phyloP scores from a whole-genome alignment of 108 stramenopile species.

The Cyclostephanos tholiformis region DNA sequence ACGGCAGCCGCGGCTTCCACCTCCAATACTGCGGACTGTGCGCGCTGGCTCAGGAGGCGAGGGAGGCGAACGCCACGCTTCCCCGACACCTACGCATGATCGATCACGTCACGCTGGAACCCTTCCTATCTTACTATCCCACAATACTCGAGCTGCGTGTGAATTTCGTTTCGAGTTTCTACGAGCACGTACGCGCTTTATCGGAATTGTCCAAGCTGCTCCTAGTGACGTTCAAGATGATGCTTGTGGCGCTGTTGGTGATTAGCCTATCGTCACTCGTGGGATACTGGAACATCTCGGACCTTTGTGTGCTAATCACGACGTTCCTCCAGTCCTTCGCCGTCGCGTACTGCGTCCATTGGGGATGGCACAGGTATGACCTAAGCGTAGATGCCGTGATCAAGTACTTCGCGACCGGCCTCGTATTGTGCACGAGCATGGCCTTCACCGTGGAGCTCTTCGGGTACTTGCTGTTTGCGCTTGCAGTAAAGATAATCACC shows the following conservation, averaged over 20 bases:
- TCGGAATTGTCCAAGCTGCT: slow-evolving; percentile 45
- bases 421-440: slow-evolving; percentile 68
- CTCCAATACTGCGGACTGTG: slow-evolving; percentile 76
- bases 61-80: slow-evolving; percentile 59
- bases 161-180: slow-evolving; percentile 8
- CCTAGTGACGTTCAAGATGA: slow-evolving; percentile 26
- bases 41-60: slow-evolving; percentile 80
- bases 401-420: slow-evolving; percentile 81
- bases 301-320: slow-evolving; percentile 51
- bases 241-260: slow-evolving; percentile 33
- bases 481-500: slow-evolving; percentile 38
- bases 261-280: slow-evolving; percentile 34
- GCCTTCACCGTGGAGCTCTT: slow-evolving; percentile 70
- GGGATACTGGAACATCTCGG: slow-evolving; percentile 33
- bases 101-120: slow-evolving; percentile 83
- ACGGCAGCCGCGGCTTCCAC: slow-evolving; percentile 51
- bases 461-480: slow-evolving; percentile 46
- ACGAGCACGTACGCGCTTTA: slow-evolving; percentile 42
- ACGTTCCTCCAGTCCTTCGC: slow-evolving; percentile 64
- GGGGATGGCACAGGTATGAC: slow-evolving; percentile 66
- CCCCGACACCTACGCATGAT: slow-evolving; percentile 60
- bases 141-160: slow-evolving; percentile 38
- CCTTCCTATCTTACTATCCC: slow-evolving; percentile 68
- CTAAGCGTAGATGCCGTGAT: slow-evolving; percentile 79
- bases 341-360: slow-evolving; percentile 61